Evolutionary conservation across 441 rosid genomes (phyloP), one percentile per base, ranked within the genome.

Genomic region (Euphorbia celastroides): DNA sequence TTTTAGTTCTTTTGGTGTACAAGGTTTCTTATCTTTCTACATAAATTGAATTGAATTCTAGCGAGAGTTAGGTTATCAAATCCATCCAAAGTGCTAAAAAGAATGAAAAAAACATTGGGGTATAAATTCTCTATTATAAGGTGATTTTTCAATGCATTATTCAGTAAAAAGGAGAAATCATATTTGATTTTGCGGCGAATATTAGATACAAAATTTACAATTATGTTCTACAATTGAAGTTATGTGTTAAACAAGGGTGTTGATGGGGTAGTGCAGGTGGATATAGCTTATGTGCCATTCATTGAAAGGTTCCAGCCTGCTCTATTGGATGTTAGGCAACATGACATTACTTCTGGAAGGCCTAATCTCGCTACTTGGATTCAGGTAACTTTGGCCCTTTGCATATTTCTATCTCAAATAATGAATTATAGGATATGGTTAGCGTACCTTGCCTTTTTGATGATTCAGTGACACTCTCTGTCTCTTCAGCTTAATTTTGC

Each of bases 341-440:
- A 75, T 26, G 91, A 89, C 68, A 75, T 86, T 17, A 86, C 88
- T 26, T 75, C 58, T 14, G 87, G 83, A 57, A 83, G 91, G 77
- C 93, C 96, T 65, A 85, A 82, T 69, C 77, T 92, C 20, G 74
- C 87, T 70, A 54, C 81, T 68, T 92, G 94, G 98, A 78, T 88
- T 76, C 79, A 84, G 94, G 98, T 89, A 81, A 34, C n/a, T n/a
- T n/a, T n/a, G n/a, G n/a, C n/a, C n/a, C n/a, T n/a, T n/a, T n/a
- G n/a, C 44, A 19, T 19, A 10, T 28, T 48, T 17, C 41, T 38
- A 19, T 51, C 20, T 50, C 3, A 2, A 64, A 31, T 65, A 5
- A 52, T 7, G 10, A 42, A 42, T 42, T 38, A 11, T 42, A 2
- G 48, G 16, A 11, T 42, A 5, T 3, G 48, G 48, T 42, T 42